A percentile compares a stretch with the other conserved stretches of the same genome.
Evolutionary conservation across 2,329 filamentous ascomycete species (phyloP).

Genomic region (Escovopsis sp.): DNA sequence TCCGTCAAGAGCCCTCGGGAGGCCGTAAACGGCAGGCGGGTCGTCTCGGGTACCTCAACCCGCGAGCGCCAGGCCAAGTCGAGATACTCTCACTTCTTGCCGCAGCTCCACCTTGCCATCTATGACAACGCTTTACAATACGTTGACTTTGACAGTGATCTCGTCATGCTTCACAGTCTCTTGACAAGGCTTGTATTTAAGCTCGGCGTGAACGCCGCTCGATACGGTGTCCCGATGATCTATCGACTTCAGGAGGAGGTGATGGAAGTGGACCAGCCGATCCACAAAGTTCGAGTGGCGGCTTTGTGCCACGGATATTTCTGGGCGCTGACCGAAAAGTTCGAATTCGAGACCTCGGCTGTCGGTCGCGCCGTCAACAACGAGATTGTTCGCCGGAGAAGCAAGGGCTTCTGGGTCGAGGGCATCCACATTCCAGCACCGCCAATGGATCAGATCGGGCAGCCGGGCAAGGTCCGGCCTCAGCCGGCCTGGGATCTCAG

Average conservation of each 20-base stretch:
- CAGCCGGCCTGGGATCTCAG: conserved; percentile 33
- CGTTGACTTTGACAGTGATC: conserved; percentile 57
- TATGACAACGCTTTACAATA: conserved; percentile 75
- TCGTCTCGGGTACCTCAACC: conserved; percentile 51
- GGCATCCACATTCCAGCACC: conserved; percentile 57
- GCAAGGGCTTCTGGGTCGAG: conserved; percentile 65
- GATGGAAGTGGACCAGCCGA: conserved; percentile 45
- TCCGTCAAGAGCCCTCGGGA: conserved; percentile 28
- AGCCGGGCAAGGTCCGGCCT: conserved; percentile 30
- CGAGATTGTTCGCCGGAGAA: conserved; percentile 62
- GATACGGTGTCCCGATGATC: conserved; percentile 75
- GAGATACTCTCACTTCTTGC: conserved; percentile 57
- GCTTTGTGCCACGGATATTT: conserved; percentile 84
- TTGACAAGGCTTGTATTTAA: conserved; percentile 59
- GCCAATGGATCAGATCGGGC: conserved; percentile 44
- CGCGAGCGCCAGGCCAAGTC: conserved; percentile 39
- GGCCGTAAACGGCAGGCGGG: conserved; percentile 39
- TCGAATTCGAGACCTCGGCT: conserved; percentile 57
- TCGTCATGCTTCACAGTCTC: conserved; percentile 63
- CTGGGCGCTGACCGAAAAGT: conserved; percentile 62
- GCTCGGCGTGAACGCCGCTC: conserved; percentile 68
- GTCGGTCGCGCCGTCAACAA: conserved; percentile 58
- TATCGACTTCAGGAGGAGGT: conserved; percentile 80
- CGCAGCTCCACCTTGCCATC: conserved; percentile 71
- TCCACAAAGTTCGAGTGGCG: conserved; percentile 64